Percentiles rank a stretch among this genome's conserved stretches.
Conservation (phyloP, 2,329 filamentous ascomycete species). For the Cladophialophora exuberans region DNA sequence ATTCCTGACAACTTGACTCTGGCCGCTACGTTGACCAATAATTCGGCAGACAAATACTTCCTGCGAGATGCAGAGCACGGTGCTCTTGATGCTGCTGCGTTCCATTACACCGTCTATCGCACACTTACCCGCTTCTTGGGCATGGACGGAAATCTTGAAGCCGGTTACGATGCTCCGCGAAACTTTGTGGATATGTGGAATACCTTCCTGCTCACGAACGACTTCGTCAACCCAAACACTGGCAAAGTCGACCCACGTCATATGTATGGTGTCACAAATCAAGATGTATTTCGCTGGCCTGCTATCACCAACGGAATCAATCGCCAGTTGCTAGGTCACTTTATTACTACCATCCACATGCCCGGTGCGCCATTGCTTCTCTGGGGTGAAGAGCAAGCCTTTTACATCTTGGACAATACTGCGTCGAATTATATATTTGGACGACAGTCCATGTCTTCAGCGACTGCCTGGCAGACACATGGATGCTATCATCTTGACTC, state of each 20-base stretch:
- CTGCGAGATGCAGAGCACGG: conserved; percentile 51
- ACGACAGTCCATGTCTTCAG: conserved; percentile 64
- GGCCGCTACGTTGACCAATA: conserved; percentile 54
- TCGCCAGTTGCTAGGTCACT: conserved; percentile 60
- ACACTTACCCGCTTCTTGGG: conserved; percentile 65
- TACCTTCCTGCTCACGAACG: conserved; percentile 60
- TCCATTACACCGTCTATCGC: conserved; percentile 68
- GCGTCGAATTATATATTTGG: conserved; percentile 68
- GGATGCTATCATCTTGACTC: conserved; percentile 64
- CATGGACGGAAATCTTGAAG: conserved; percentile 60
- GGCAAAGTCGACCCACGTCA: conserved; percentile 66
- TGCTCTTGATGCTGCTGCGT: conserved; percentile 63
- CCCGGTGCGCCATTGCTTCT: conserved; percentile 64
- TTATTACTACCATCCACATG: conserved; percentile 62
- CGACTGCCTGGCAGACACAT: conserved; percentile 66
- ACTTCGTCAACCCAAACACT: conserved; percentile 63
- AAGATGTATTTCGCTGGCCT: conserved; percentile 69
- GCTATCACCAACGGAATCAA: conserved; percentile 61
- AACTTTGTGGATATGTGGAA: conserved; percentile 63
- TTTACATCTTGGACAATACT: conserved; percentile 66
- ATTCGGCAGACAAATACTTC: conserved; percentile 49
- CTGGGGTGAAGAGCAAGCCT: conserved; percentile 69
- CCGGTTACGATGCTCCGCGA: conserved; percentile 57
- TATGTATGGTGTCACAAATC: conserved; percentile 67
- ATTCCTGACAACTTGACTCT: conserved; percentile 51